Evolutionary conservation across 2,329 filamentous ascomycete genomes (phyloP), one percentile per base, ranked within the genome.

Genomic region (Claviceps sp.): DNA sequence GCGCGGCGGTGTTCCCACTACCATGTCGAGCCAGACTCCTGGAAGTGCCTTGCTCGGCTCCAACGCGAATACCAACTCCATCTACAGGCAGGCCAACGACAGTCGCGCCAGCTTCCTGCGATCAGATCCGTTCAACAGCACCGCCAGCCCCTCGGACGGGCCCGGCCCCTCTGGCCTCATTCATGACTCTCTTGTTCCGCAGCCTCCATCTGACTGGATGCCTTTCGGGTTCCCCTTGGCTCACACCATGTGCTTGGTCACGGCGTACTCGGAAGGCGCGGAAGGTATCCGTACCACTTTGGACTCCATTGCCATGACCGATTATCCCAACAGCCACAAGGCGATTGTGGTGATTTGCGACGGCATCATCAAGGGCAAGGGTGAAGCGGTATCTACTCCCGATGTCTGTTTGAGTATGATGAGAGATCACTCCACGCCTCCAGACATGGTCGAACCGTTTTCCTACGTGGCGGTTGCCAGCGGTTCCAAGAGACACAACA

Each of bases 301-400:
- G 30, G 90, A 98, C 70, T 98, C 93, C 1, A 85, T 98, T 64
- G 93, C 91, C 48, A 95, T 88, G 70, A 98, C 93, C 3, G 94
- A 98, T 67, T 98, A 98, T 62, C 93, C 93, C 48, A 98, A 98
- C 76, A 97, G 91, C 67, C 94, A 98, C 77, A 98, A 98, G 71
- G 81, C 90, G 30, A 93, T 98, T 60, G 77, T 98, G 54, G 87
- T 96, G 61, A 87, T 98, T 61, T 98, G 93, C 70, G 93, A 98
- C 67, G 93, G 93, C 70, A 80, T 97, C 64, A 95, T 98, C 74
- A 96, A 96, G 72, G 94, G 94, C 59, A 81, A 94, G 62, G 93
- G 94, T 48, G 93, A 98, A 69, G 72, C 76, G 8, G 72, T 86
- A 61, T 87, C 89, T 3, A 98, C 93, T 0, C 93, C 93, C 1